Evolutionary conservation across 495 filamentous ascomycete species (phyloP), one percentile per base, ranked within the genome.

Genomic region (Tirmania nivea): DNA sequence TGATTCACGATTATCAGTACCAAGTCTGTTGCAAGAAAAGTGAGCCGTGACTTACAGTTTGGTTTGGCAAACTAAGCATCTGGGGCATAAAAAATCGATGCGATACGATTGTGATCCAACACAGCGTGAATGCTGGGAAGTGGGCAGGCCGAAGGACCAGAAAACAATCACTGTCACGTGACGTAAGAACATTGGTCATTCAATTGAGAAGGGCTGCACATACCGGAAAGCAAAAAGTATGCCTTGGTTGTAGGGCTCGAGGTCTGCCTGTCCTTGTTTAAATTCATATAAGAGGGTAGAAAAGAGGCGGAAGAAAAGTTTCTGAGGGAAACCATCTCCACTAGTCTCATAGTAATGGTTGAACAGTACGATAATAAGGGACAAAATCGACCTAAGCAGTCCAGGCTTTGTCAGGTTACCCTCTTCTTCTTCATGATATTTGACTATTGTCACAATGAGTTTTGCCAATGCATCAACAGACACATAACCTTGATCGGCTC

Each of bases 231-330:
- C 19, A 81, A 84, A 56, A 94, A 73, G 70, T 65, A 87, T 78
- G 10, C 79, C 77, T 52, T 80, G 73, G 56, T 81, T 75, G 49
- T 79, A 78, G 21, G 73, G 73, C 31, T 53, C 52, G 16, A 73
- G 67, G 17, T 67, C 61, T 34, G 53, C 55, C 11, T 59, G 58
- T 48, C 65, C 55, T 35, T 65, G 71, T 45, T 74, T 65, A 57
- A 80, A 77, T 56, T 88, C 78, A 63, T 79, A 85, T 4, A 95
- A 70, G 36, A 95, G 73, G 59, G 78, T 81, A 1, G 88, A 86
- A 64, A 94, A 88, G 52, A 96, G 74, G 21, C 90, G 78, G 77
- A 84, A 87, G 71, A 94, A 95, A 53, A 90, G 83, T 49, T 82
- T 81, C 60, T 86, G 81, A 61, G 81, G 87, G 72, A 92, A 92